Percentiles rank a stretch among this genome's conserved stretches.
phyloP scores from a whole-genome alignment of 805 yeast species.

The Yarrowia sp. region DNA sequence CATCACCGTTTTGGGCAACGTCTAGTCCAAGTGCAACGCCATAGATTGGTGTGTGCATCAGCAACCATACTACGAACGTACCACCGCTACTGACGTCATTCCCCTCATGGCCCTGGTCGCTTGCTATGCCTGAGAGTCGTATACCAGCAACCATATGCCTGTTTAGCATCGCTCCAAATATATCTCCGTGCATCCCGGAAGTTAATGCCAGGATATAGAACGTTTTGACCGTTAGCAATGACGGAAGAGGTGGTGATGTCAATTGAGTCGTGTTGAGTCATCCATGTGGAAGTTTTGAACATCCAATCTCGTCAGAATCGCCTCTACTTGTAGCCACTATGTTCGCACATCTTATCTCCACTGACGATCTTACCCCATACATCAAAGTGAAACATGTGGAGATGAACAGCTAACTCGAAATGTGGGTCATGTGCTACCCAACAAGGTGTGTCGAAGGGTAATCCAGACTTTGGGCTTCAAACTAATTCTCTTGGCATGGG shows the following conservation, averaged over 20 bases:
- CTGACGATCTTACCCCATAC: too few relatives aligned
- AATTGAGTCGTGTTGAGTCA: too few relatives aligned
- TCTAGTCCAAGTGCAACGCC: too few relatives aligned
- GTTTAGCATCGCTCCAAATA: background rate
- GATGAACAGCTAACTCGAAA: background rate
- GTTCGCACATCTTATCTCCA: too few relatives aligned
- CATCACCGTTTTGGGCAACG: too few relatives aligned
- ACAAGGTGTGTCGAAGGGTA: background rate
- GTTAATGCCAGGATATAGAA: background rate
- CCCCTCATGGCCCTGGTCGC: background rate
- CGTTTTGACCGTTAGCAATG: background rate
- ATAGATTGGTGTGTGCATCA: too few relatives aligned
- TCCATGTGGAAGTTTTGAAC: too few relatives aligned
- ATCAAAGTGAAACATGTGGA: background rate
- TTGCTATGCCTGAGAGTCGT: slow-evolving; percentile 11
- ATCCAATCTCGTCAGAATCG: too few relatives aligned
- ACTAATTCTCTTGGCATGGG: background rate
- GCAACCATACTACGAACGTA: too few relatives aligned
- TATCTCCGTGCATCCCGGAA: slow-evolving; percentile 13
- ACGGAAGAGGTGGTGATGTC: too few relatives aligned
- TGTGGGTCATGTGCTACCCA: slow-evolving; percentile 3
- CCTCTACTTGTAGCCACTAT: too few relatives aligned
- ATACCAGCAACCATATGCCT: background rate
- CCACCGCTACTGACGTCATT: background rate
- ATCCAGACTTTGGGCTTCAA: background rate